Conservation (phyloP, 2,329 filamentous ascomycete genomes). For the Aspergillus eucalypticola region DNA sequence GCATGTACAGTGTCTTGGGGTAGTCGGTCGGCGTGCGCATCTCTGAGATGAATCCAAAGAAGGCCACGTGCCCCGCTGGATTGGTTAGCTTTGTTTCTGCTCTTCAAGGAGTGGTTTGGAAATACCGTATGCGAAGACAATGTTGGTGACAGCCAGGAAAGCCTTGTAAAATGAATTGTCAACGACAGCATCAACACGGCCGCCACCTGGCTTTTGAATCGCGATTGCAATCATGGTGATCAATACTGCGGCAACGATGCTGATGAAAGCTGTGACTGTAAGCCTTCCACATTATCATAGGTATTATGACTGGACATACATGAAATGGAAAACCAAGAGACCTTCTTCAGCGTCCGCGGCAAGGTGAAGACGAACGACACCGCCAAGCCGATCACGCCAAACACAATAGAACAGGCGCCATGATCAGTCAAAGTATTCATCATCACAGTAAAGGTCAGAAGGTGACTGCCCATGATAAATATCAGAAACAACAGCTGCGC, state of each 20-base stretch:
- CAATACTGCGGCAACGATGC: slow-evolving; percentile 58
- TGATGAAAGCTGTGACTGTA: slow-evolving; percentile 56
- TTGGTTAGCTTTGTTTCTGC: background rate
- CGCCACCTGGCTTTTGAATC: slow-evolving; percentile 46
- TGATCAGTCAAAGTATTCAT: slow-evolving; percentile 65
- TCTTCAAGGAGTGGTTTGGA: no score
- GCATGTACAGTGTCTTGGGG: slow-evolving; percentile 61
- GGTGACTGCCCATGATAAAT: slow-evolving; percentile 69
- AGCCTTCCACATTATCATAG: background rate
- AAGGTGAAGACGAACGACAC: slow-evolving; percentile 61
- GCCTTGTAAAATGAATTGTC: slow-evolving; percentile 53
- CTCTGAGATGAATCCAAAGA: slow-evolving; percentile 67
- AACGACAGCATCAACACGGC: slow-evolving; percentile 36
- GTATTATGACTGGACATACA: slow-evolving; percentile 10
- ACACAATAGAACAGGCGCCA: slow-evolving; percentile 63
- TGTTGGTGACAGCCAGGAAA: slow-evolving; percentile 65
- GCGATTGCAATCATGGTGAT: slow-evolving; percentile 68
- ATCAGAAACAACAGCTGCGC: slow-evolving; percentile 65
- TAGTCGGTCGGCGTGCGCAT: slow-evolving; percentile 62
- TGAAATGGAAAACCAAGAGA: slow-evolving; percentile 61
- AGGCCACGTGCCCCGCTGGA: slow-evolving; percentile 60
- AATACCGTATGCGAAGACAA: slow-evolving; percentile 66
- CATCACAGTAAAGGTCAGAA: slow-evolving; percentile 68
- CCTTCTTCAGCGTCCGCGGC: slow-evolving; percentile 62
- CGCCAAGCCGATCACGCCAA: slow-evolving; percentile 59